Evolutionary conservation across 164 flowering plant species (phyloP).

Genomic region (Vitis labrusca): DNA sequence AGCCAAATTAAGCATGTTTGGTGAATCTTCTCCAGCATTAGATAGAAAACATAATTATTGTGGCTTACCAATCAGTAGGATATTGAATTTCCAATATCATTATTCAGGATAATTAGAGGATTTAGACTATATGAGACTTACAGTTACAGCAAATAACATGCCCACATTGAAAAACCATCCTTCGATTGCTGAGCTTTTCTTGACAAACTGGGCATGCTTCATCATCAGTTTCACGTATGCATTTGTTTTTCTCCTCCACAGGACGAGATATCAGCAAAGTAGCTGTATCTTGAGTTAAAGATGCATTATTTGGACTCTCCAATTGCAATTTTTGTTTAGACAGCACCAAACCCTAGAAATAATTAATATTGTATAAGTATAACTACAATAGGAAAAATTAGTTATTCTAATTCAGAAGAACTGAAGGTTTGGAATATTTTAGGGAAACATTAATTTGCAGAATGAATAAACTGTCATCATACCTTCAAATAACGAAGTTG

Average conservation of each 20-base stretch:
- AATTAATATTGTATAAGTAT: neutral
- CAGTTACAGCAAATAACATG: constrained; percentile 93
- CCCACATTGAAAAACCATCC: constrained; percentile 96
- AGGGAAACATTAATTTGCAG: neutral
- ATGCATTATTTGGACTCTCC: constrained; percentile 29
- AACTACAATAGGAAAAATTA: too few relatives aligned
- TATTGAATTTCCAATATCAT: neutral
- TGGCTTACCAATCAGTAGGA: constrained; percentile 2
- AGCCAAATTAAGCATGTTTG: too few relatives aligned
- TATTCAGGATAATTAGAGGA: neutral
- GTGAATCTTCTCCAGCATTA: too few relatives aligned
- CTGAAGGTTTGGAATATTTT: too few relatives aligned
- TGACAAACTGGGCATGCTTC: constrained; percentile 94
- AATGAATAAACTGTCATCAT: constrained; percentile 2
- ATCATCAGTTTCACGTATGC: constrained; percentile 31
- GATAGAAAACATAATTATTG: neutral
- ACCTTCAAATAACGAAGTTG: constrained; percentile 93
- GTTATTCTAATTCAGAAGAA: too few relatives aligned
- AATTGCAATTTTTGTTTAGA: constrained; percentile 46
- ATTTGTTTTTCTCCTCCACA: constrained; percentile 25
- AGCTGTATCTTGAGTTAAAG: constrained; percentile 32
- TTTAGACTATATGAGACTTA: constrained; percentile 35
- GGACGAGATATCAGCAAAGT: constrained; percentile 9
- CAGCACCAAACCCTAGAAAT: constrained; percentile 68
- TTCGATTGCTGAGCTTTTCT: constrained; percentile 67